Conservation (phyloP, 176 grass and related monocot genomes). For the Eragrostis curvula region DNA sequence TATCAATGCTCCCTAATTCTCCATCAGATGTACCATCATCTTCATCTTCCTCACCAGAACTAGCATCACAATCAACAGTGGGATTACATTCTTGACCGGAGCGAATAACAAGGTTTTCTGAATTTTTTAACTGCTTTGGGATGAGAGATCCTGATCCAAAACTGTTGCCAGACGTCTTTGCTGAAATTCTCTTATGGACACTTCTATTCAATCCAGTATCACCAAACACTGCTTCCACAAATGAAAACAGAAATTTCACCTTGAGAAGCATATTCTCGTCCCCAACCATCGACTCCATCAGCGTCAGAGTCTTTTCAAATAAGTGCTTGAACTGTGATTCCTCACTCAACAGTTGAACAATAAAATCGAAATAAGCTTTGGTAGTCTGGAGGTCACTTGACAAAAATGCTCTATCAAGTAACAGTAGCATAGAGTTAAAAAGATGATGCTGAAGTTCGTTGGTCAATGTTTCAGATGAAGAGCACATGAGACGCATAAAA, state of each 20-base stretch:
- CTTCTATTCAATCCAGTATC: conserved; percentile 62
- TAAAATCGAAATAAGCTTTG: conserved; percentile 86
- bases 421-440: conserved; percentile 69
- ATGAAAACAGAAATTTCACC: conserved; percentile 86
- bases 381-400: conserved; percentile 70
- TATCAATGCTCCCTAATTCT: conserved; percentile 89
- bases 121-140: conserved; percentile 73
- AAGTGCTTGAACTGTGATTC: conserved; percentile 72
- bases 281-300: conserved; percentile 86
- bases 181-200: conserved; percentile 66
- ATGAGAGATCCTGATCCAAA: conserved; percentile 62
- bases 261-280: conserved; percentile 58
- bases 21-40: conserved; percentile 97
- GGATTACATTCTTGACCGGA: conserved; percentile 66
- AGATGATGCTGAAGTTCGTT: conserved; percentile 77
- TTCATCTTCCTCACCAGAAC: conserved; percentile 95
- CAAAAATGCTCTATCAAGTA: conserved; percentile 88
- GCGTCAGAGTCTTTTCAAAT: conserved; percentile 69
- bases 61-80: conserved; percentile 71
- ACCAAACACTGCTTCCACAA: conserved; percentile 74
- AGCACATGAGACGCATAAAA: conserved; percentile 66
- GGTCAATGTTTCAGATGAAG: conserved; percentile 59
- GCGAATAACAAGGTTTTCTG: conserved; percentile 71
- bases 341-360: conserved; percentile 69
- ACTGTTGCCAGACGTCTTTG: conserved; percentile 56